Base-by-base conservation (phyloP, 192 early-diverging fungal genomes). In the Powellomyces hirtus region DNA sequence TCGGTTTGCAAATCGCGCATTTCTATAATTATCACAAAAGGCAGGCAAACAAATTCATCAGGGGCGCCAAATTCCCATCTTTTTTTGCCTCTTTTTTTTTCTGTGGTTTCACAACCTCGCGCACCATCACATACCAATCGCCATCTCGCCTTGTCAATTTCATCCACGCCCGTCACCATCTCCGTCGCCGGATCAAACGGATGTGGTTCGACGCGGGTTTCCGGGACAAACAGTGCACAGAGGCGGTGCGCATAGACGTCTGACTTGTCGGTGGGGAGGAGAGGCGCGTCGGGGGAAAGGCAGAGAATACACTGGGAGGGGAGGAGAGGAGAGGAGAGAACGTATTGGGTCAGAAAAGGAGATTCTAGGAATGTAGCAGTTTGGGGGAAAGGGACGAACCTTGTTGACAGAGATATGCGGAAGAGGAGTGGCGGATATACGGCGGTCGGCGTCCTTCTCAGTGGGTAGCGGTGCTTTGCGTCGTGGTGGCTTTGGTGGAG, bases 81-180 rank as follows among this genome's bases (percentile, higher is more conserved):
- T n/a, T n/a, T n/a, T n/a, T n/a, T n/a, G n/a, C n/a, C 40, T 42
- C 40, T 18, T 49, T 49, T 24, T 18, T 3, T 49, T 49, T 49
- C 14, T 49, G 46, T 3, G n/a, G 46, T 8, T 42, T 42, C 5
- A 49, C 3, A 49, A 6, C 46, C 3, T 49, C 2, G 16, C 16
- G 5, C 2, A 49, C 53, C 16, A 16, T 26, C 24, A 7, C 53
- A n/a, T 29, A 56, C 53, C 59, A 60, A 22, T 36, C 59, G 13
- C 82, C 82, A 84, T n/a, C 82, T 68, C 53, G 70, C 80, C 37
- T 71, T 70, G 11, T 77, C 77, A 51, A 84, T 76, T 0, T 30
- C 31, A 24, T 62, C 50, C 16, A 81, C 26, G 14, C 82, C 82
- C 11, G 24, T 59, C 26, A 80, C 63, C 16, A 73, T 68, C 57